These are phyloP conservation scores for Acanthamoeba royreba DNA, from an alignment of 208 protist genomes.

Conservation along the genomic window DNA sequence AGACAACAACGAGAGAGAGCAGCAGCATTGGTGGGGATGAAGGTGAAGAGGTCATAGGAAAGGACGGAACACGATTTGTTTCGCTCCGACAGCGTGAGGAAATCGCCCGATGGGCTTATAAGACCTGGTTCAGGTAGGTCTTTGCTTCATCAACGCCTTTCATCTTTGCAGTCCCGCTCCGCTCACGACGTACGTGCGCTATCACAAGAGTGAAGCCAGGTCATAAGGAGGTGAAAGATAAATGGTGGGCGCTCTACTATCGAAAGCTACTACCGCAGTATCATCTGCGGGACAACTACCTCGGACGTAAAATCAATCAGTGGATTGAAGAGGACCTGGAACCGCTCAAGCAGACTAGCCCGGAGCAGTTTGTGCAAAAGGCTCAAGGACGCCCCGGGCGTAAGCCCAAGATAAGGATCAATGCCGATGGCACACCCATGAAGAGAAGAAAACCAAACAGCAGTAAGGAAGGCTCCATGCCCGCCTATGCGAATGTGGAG, in stretches of 20 bases:
- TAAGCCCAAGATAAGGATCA: background rate
- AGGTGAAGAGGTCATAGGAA: background rate
- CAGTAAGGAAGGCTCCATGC: slow-evolving; percentile 53
- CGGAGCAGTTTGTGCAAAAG: background rate
- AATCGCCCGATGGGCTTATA: slow-evolving; percentile 54
- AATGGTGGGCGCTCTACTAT: slow-evolving; percentile 66
- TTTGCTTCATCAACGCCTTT: too few species aligned
- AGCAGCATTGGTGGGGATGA: background rate
- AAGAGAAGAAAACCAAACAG: slow-evolving; percentile 61
- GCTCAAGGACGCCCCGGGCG: background rate
- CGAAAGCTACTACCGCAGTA: slow-evolving; percentile 57
- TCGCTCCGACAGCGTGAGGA: slow-evolving; percentile 52
- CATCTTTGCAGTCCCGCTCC: too few species aligned
- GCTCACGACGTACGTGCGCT: too few species aligned
- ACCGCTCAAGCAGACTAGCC: background rate
- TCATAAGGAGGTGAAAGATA: slow-evolving; percentile 66
- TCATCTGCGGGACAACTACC: slow-evolving; percentile 61
- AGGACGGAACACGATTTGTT: background rate
- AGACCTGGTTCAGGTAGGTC: slow-evolving; percentile 55
- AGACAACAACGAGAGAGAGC: background rate
- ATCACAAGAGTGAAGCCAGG: slow-evolving; percentile 58
- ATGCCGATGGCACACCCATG: background rate
- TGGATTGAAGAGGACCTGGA: slow-evolving; percentile 68
- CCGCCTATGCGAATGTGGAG: slow-evolving; percentile 59
- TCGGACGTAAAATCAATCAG: slow-evolving; percentile 61